Evolutionary conservation across 2,329 filamentous ascomycete species (phyloP).

Genomic region (Alternaria solani): DNA sequence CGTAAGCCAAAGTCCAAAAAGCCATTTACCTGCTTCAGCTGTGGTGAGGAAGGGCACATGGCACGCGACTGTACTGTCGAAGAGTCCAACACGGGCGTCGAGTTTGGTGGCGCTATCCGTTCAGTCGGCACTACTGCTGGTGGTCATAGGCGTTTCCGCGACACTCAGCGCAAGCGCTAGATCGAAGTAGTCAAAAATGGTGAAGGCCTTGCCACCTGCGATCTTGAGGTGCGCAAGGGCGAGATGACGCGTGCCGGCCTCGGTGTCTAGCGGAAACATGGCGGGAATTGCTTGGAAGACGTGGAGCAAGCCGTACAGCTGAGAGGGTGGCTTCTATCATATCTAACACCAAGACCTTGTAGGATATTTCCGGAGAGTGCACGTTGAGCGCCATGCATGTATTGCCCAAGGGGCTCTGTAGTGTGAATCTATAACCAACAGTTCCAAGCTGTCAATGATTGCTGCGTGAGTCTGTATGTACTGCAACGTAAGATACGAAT

Average conservation of each 20-base stretch:
- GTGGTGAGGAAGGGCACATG: conserved; percentile 17
- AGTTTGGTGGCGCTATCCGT: not conserved
- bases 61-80: conserved; percentile 12
- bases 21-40: conserved; percentile 23
- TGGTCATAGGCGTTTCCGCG: conserved; percentile 11
- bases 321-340: not conserved
- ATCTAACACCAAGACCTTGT: not conserved
- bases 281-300: not conserved
- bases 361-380: not conserved
- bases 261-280: conserved; percentile 7
- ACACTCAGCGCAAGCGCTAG: conserved; percentile 4
- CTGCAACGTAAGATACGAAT: too few species aligned
- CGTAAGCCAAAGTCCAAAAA: not conserved
- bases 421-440: not conserved
- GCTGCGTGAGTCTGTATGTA: too few species aligned
- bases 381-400: not conserved
- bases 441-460: not conserved
- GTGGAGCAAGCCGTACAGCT: not conserved
- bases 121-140: not conserved
- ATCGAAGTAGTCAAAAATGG: conserved; percentile 20
- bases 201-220: conserved; percentile 25
- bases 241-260: conserved; percentile 26
- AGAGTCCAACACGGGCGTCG: not conserved
- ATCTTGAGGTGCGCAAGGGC: conserved; percentile 20
- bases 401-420: not conserved